Evolutionary conservation across 768 basidiomycete species (phyloP), one percentile per base, ranked within the genome.

Genomic region (Suillus subluteus): DNA sequence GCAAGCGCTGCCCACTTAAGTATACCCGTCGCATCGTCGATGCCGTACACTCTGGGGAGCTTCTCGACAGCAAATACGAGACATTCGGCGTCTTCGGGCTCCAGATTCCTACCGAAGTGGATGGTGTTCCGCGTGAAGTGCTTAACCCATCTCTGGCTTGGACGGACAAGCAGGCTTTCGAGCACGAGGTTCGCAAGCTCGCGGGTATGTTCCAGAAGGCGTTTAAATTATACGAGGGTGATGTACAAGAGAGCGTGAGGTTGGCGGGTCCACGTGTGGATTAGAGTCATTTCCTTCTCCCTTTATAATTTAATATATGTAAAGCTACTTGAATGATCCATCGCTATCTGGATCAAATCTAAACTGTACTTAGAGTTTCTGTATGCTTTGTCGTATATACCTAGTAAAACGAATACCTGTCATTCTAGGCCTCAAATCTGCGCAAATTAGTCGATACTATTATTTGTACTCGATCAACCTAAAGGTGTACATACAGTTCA

Each of bases 1-100:
- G 96, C 71, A 94, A 92, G 82, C 93, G 97, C 69, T 99, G 97
- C 87, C 91, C 96, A 26, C 90, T 99, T 82, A 93, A 92, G 76
- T 94, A 89, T 81, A 99, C 97, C 58, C 94, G 97, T 64, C 89
- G 90, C 66, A 99, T 99, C 78, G 91, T 99, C 80, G 96, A 99
- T 78, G 93, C 96, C 44, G 95, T 99, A 73, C 98, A 99, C 84
- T 91, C 92, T 67, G 96, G 96, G 62, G 87, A 90, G 75, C 91
- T 99, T 70, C 90, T 90, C 77, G 86, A 90, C 75, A 91, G 91
- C 69, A 89, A 96, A 76, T 98, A 82, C 78, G 94, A 95, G 83
- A 91, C 79, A 70, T 96, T 95, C 75, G 87, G 81, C 66, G 85
- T 87, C 65, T 99, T 99, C 83, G 87, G 87, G 76, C 86, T 99